Conservation (phyloP, 2,329 filamentous ascomycete species). For the Colletotrichum siamense region DNA sequence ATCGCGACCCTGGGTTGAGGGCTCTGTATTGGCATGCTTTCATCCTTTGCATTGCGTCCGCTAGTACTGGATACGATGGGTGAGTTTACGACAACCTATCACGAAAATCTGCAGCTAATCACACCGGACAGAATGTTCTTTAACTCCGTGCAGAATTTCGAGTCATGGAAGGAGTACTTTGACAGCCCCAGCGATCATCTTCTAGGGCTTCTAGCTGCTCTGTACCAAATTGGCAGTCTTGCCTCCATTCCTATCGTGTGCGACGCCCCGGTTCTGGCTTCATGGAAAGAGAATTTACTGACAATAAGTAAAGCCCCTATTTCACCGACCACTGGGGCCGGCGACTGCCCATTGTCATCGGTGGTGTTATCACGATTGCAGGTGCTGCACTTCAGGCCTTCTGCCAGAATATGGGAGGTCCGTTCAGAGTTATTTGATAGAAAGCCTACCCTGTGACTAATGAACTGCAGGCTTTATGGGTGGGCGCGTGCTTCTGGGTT, state of each 20-base stretch:
- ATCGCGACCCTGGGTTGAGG: conserved; percentile 57
- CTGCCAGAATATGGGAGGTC: conserved; percentile 43
- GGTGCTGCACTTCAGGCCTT: conserved; percentile 63
- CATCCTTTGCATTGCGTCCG: conserved; percentile 58
- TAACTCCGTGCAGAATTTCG: conserved; percentile 48
- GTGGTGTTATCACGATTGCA: conserved; percentile 59
- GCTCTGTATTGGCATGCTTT: conserved; percentile 60
- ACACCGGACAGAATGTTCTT: conserved; percentile 43
- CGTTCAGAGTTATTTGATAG: conserved; percentile 4
- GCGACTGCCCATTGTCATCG: conserved; percentile 57
- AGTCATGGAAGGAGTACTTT: conserved; percentile 53
- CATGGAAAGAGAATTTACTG: neutral
- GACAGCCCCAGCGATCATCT: conserved; percentile 45
- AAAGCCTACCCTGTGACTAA: neutral
- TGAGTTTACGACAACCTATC: conserved; percentile 30
- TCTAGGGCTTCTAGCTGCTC: conserved; percentile 60
- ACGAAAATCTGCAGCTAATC: neutral
- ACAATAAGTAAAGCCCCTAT: conserved; percentile 39
- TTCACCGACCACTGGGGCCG: conserved; percentile 62
- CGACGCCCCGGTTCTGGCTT: conserved; percentile 9
- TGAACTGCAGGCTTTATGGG: conserved; percentile 44
- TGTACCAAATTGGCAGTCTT: conserved; percentile 66
- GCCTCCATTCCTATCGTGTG: conserved; percentile 61
- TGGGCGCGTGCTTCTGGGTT: conserved; percentile 62
- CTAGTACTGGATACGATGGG: conserved; percentile 63